Base-by-base conservation (phyloP, 2,329 filamentous ascomycete genomes). In the Cladobotryum protrusum region DNA sequence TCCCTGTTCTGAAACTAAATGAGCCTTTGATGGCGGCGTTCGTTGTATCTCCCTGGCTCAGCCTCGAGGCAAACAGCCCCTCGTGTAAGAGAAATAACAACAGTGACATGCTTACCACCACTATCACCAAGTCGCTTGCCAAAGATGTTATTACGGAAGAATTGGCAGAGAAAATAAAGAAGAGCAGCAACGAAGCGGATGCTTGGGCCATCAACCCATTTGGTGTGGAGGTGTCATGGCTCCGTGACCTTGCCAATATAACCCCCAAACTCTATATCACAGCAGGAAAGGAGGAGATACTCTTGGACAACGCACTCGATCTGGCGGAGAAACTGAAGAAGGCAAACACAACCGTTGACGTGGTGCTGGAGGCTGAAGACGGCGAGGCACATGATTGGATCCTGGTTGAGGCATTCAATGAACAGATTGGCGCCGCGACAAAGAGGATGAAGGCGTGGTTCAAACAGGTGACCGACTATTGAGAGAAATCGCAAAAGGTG, bases 341-440 rank as follows among this genome's bases (percentile, higher is more conserved):
- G 24, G 45, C 47, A 37, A 59, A 58, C n/a, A 36, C 49, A 3
- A 20, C 24, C 5, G 48, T 63, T 8, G 54, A 61, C 3, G 57
- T 69, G 2, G 54, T 50, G n/a, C 29, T 67, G 3, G 61, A 68
- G 18, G 50, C 63, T 35, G 29, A 50, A 3, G 61, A 62, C 13
- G 56, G 54, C 0, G 64, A 67, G 35, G 65, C 63, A 1, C 67
- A 69, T 20, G 66, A 67, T 15, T 67, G 63, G 39, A 59, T 69
- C 9, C 33, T 66, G 15, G 37, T 68, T 9, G 63, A 68, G 50
- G 59, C 59, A 4, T 43, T 58, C 29, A 43, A 49, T 14, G 52
- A 52, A 9, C 37, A 54, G 1, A 55, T 61, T 4, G 65, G 62
- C 2, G 54, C 59, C 29, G 64, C 64, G 6, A 67, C 62, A 4